phyloP scores from a whole-genome alignment of 345 rosid genomes.

The Eucalyptus regnans region DNA sequence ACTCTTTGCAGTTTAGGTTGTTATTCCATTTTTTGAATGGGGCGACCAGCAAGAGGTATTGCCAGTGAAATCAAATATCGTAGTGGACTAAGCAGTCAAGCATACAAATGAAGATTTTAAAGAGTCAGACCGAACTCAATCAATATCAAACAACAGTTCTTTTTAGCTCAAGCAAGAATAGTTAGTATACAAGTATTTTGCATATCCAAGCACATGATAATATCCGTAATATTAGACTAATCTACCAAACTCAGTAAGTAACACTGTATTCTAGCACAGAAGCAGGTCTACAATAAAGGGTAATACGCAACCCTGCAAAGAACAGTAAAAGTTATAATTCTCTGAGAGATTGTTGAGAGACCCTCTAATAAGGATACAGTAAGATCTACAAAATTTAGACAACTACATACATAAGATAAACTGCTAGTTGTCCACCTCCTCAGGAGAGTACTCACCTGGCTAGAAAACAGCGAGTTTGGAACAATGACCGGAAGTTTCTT shows the following conservation, averaged over 20 bases:
- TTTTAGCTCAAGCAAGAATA: background rate
- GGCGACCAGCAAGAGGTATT: background rate
- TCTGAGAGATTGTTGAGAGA: background rate
- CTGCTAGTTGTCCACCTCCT: background rate
- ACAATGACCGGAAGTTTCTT: slow-evolving; percentile 78
- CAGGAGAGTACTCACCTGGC: slow-evolving; percentile 42
- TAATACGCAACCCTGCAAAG: background rate
- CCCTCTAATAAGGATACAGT: background rate
- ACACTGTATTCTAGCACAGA: background rate
- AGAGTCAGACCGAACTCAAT: background rate
- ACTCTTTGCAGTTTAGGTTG: background rate
- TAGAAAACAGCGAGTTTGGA: slow-evolving; percentile 89
- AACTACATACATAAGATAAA: background rate
- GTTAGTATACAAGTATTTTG: background rate
- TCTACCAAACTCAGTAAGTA: background rate
- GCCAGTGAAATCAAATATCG: background rate
- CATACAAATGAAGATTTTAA: background rate
- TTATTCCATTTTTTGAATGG: background rate
- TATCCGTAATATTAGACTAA: rapidly evolving
- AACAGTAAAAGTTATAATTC: background rate
- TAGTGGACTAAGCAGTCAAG: background rate
- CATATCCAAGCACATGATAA: background rate
- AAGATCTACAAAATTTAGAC: background rate
- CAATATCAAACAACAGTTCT: background rate
- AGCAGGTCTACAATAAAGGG: background rate